Base-by-base conservation (phyloP, 257 asterid genomes). In the Nemophila menziesii region DNA sequence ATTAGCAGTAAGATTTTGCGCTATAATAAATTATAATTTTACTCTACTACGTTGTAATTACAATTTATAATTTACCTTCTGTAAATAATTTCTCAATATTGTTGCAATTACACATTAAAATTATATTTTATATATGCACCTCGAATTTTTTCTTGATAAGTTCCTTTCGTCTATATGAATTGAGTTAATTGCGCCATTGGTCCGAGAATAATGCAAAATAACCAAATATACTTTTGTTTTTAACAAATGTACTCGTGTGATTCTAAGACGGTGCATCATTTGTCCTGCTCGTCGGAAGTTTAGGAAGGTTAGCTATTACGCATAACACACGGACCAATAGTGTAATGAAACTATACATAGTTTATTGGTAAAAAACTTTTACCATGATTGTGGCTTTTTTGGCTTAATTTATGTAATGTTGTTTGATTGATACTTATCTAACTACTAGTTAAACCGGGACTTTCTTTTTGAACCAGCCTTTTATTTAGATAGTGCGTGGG, bases 401-500 rank as follows among this genome's bases (percentile, higher is more conserved):
- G 3, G 36, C 8, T 2, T 29, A 13, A 5, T 37, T 12, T 13
- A 12, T 11, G 13, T 2, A 2, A 12, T 3, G 42, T 16, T 37
- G 42, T 2, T 13, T 11, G 16, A 15, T 37, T 37, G 15, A 37
- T 37, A 7, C 21, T 3, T n/a, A 16, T 26, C 29, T 27, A 6
- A 46, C 9, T 46, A 40, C 36, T 16, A 33, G 23, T 56, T 63
- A 57, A 62, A 5, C 1, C 9, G 4, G 12, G 9, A 7, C 12
- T 33, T 44, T 41, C 67, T 27, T 39, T 57, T 14, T 59, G 22
- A 44, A 23, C 52, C 52, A 85, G 96, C 96, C 48, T 90, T 85
- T 77, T 90, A 85, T 66, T 70, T 59, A 43, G 83, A 79, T 66
- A 71, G 78, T 57, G 69, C 92, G 89, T 90, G 99, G 96, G 99